A percentile compares a stretch with the other conserved stretches of the same genome.
These are phyloP conservation scores for Macadamia integrifolia DNA, from an alignment of 164 flowering plant species.

Conservation along the genomic window DNA sequence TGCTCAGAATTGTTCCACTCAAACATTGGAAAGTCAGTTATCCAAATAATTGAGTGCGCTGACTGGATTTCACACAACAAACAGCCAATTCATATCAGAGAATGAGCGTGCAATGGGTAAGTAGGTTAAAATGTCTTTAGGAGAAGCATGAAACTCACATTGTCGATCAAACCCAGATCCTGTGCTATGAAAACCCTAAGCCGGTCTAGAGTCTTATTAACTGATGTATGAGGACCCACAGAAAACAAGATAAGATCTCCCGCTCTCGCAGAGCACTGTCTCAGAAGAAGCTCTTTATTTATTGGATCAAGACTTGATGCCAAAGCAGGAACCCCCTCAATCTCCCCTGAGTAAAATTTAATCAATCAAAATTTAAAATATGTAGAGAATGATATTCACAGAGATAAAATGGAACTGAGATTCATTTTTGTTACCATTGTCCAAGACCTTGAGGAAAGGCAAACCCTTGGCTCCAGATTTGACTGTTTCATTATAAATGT, in stretches of 20 bases:
- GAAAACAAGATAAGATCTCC: constrained; percentile 94
- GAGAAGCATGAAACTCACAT: constrained; percentile 40
- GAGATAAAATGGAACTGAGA: constrained; percentile 3
- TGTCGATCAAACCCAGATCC: constrained; percentile 65
- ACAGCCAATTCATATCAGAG: constrained; percentile 4
- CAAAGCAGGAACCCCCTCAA: constrained; percentile 84
- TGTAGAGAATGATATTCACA: constrained; percentile 4
- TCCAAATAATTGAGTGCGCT: constrained; percentile 82
- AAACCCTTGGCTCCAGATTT: constrained; percentile 95
- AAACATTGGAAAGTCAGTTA: constrained; percentile 97
- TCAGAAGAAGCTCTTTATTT: constrained; percentile 44
- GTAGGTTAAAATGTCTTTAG: neutral
- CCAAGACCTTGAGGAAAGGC: constrained; percentile 80
- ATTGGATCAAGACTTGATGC: constrained; percentile 54
- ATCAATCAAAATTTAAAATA: constrained; percentile 2
- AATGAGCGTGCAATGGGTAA: neutral
- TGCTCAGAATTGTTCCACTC: constrained; percentile 90
- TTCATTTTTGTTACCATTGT: constrained; percentile 42
- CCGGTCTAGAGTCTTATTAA: constrained; percentile 77
- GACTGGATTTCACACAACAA: constrained; percentile 38
- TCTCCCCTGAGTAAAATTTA: constrained; percentile 29
- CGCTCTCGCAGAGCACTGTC: constrained; percentile 50
- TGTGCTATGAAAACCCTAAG: constrained; percentile 65
- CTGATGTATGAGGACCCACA: constrained; percentile 57
- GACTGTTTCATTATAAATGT: constrained; percentile 68